Conservation (phyloP, 2,329 filamentous ascomycete genomes). For the Nemania diffusa region DNA sequence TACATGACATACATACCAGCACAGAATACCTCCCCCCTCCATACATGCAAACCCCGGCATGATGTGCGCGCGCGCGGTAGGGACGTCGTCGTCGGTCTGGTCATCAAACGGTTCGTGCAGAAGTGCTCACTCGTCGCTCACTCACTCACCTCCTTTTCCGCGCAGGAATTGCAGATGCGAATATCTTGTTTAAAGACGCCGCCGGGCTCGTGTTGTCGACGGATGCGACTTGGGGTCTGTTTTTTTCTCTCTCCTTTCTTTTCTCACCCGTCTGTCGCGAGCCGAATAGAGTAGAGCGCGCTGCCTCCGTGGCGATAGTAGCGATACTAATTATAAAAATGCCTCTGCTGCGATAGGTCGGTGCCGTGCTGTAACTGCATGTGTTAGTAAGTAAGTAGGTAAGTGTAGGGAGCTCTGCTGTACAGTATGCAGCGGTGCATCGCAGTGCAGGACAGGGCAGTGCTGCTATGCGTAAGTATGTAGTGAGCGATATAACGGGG, state of each 20-base stretch:
- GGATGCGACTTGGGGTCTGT: neutral
- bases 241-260: neutral
- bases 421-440: too few species aligned
- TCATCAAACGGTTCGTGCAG: conserved; percentile 3
- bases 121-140: neutral
- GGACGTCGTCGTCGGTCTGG: neutral
- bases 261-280: neutral
- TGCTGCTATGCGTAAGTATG: too few species aligned
- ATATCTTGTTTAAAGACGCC: neutral
- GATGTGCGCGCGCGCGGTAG: neutral
- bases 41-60: neutral
- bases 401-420: too few species aligned
- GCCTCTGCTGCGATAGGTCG: neutral
- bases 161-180: neutral
- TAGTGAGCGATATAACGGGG: neutral
- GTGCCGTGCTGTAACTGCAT: neutral
- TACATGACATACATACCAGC: neutral
- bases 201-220: neutral
- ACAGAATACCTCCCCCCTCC: neutral
- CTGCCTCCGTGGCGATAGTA: neutral
- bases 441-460: too few species aligned
- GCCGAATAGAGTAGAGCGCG: neutral
- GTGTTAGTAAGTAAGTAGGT: too few species aligned
- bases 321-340: conserved; percentile 1
- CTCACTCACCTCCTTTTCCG: neutral